A percentile compares a stretch with the other conserved stretches of the same genome.
Conservation (phyloP, 495 filamentous ascomycete species). For the Amphirosellinia nigrospora region DNA sequence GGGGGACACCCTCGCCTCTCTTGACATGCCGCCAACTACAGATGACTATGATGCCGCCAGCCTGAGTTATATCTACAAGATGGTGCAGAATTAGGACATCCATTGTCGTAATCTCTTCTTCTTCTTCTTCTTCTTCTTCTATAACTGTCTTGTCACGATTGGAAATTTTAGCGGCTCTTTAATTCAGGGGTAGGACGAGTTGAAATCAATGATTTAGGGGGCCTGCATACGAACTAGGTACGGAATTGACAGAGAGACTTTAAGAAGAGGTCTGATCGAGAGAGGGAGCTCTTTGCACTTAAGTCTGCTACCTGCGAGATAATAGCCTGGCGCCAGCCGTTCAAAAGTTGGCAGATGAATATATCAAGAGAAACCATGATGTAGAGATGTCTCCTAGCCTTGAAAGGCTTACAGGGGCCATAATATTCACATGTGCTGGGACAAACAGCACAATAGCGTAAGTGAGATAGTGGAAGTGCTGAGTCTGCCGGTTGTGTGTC, state of each 20-base stretch:
- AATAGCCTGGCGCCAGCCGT: background rate
- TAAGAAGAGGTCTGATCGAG: background rate
- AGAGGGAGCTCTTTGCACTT: background rate
- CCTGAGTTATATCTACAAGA: background rate
- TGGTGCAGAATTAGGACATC: background rate
- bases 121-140: conserved; percentile 5
- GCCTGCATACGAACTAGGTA: background rate
- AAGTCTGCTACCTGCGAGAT: conserved; percentile 1
- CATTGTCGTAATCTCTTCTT: background rate
- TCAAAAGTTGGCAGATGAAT: background rate
- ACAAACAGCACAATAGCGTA: background rate
- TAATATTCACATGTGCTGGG: background rate
- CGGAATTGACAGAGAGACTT: background rate
- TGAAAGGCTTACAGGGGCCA: background rate
- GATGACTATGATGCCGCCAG: background rate
- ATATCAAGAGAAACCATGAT: background rate
- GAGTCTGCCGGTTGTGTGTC: background rate
- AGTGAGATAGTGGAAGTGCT: background rate
- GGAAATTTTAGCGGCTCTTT: background rate
- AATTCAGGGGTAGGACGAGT: background rate
- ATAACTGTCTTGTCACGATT: background rate
- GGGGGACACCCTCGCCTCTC: background rate
- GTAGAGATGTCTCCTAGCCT: background rate
- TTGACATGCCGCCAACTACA: background rate
- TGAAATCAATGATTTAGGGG: background rate